Base-by-base conservation (phyloP, 2,329 filamentous ascomycete genomes). In the Leptosphaerulina australis region DNA sequence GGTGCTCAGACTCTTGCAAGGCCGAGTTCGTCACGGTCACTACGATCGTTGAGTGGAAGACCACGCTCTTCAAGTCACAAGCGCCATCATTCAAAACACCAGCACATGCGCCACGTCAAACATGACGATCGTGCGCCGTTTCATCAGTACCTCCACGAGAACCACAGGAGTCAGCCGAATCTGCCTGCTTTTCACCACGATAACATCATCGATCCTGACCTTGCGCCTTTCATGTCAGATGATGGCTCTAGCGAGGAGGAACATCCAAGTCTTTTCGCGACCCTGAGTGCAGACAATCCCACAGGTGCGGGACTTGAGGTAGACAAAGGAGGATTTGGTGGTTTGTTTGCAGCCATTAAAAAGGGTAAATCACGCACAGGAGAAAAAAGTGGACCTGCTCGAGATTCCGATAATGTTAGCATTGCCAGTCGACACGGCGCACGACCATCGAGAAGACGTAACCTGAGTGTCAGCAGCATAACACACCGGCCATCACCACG, bases 121-220 rank as follows among this genome's bases (percentile, higher is more conserved):
- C 78, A 85, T 14, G 90, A 95, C 51, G 90, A 97, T 55, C 83
- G 90, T 49, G 93, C 90, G 0, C 94, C 94, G 0, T 97, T 97
- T 60, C 90, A 90, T 64, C 81, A 91, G 45, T 88, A 88, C 50
- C 81, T 85, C 9, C 77, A 81, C 14, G 85, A 95, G 43, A 87
- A 91, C 50, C 76, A 81, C 37, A 77, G 80, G 3, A 84, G 82
- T 56, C 87, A 86, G 56, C 77, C 84, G 6, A 84, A 85, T 31
- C 81, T 96, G 26, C 88, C 92, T 12, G 91, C 91, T n/a, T 97
- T 99, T 63, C 94, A 99, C 70, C 91, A 94, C 67, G 94, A 99
- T 76, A 97, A 94, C 67, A 96, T 99, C 61, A 97, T 99, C 61
- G 94, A 99, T 68, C 94, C 94, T 1, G 94, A 99, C 66, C 78